phyloP scores from a whole-genome alignment of 495 filamentous ascomycete species.

The Amorphotheca resinae region DNA sequence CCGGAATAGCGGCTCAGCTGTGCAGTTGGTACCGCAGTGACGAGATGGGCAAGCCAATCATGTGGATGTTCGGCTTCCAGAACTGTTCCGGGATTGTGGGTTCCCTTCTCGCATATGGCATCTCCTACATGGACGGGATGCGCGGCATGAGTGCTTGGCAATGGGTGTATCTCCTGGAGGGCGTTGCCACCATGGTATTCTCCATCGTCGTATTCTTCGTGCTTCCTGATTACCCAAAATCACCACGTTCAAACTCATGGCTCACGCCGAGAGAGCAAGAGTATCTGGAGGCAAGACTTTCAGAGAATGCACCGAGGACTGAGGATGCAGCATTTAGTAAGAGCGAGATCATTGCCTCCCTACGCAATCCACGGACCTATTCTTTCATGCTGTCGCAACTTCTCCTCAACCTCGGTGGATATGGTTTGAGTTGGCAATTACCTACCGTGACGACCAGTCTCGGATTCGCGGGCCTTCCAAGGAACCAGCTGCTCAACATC shows the following conservation, averaged over 20 bases:
- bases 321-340: no score
- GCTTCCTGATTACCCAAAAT: constrained; percentile 27
- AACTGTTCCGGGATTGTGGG: constrained; percentile 19
- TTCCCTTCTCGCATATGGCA: constrained; percentile 27
- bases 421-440: no score
- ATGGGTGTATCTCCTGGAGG: constrained; percentile 26
- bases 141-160: constrained; percentile 24
- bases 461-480: no score
- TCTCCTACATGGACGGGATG: constrained; percentile 24
- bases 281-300: no score
- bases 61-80: constrained; percentile 39
- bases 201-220: constrained; percentile 23
- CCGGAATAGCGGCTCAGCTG: constrained; percentile 58
- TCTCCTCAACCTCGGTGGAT: no score
- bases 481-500: no score
- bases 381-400: no score
- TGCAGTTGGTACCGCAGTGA: constrained; percentile 50
- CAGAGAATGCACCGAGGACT: no score
- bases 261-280: no score
- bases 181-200: constrained; percentile 27
- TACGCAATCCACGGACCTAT: no score
- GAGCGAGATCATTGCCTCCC: no score
- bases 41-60: background rate
- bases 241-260: constrained; percentile 4
- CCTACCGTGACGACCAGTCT: no score